Evolutionary conservation across 31 red algal species (phyloP).

Genomic region (Endocladia muricata): DNA sequence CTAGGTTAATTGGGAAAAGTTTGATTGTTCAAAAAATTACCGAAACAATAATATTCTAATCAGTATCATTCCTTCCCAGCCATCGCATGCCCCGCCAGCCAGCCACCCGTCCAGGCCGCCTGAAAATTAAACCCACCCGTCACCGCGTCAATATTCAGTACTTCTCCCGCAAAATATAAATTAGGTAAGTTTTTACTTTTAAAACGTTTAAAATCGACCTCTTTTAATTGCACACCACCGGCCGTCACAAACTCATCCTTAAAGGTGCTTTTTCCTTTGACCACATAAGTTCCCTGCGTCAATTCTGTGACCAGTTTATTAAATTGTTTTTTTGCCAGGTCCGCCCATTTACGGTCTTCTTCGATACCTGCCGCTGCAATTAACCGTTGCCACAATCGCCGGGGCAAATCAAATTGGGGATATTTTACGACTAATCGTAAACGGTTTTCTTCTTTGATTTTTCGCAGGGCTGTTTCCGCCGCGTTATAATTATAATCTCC

Average conservation of each 20-base stretch:
- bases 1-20: too few relatives aligned
- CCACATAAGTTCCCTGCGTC: slow-evolving; percentile 3
- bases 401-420: slow-evolving; percentile 34
- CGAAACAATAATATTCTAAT: too few relatives aligned
- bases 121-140: slow-evolving; percentile 97
- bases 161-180: slow-evolving; percentile 92
- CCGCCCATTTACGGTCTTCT: slow-evolving; percentile 24
- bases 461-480: slow-evolving; percentile 10
- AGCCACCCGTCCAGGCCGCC: slow-evolving; percentile 92
- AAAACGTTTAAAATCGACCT: slow-evolving; percentile 68
- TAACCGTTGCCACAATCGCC: slow-evolving; percentile 19
- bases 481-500: slow-evolving; percentile 15
- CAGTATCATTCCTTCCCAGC: too few relatives aligned
- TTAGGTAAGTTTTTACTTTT: slow-evolving; percentile 59
- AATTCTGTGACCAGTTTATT: slow-evolving; percentile 31
- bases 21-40: too few relatives aligned
- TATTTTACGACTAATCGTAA: slow-evolving; percentile 26
- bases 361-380: background rate
- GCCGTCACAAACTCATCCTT: slow-evolving; percentile 99
- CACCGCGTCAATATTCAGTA: slow-evolving; percentile 78
- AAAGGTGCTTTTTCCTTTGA: slow-evolving; percentile 63
- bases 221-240: slow-evolving; percentile 74
- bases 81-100: slow-evolving; percentile 64
- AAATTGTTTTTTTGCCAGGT: slow-evolving; percentile 36
- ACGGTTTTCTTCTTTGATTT: background rate